These are phyloP conservation scores for Gaeumannomyces tritici DNA, from an alignment of 2,329 filamentous ascomycete genomes.

Conservation along the genomic window DNA sequence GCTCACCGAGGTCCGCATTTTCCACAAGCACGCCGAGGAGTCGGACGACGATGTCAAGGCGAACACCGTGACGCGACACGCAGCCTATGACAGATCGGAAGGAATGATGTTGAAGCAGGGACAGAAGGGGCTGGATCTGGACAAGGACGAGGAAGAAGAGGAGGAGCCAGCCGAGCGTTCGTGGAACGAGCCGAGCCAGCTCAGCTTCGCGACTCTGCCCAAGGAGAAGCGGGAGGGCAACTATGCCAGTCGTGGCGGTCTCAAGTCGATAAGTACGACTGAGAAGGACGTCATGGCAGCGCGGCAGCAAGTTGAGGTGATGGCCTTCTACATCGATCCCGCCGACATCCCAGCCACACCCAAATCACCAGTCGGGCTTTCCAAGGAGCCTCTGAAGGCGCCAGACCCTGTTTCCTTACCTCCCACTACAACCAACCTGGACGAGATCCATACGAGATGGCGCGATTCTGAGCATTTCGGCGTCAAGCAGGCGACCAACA, in stretches of 20 bases:
- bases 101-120: conserved; percentile 57
- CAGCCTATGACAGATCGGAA: conserved; percentile 62
- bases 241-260: conserved; percentile 45
- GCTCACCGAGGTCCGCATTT: conserved; percentile 57
- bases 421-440: conserved; percentile 26
- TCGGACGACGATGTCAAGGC: conserved; percentile 63
- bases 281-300: conserved; percentile 47
- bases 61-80: conserved; percentile 60
- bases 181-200: conserved; percentile 37
- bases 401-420: conserved; percentile 22
- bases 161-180: conserved; percentile 43
- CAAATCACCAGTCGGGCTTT: conserved; percentile 33
- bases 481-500: conserved; percentile 17
- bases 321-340: conserved; percentile 47
- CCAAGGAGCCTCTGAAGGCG: not conserved
- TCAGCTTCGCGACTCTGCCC: conserved; percentile 38
- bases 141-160: conserved; percentile 49
- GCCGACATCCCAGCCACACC: conserved; percentile 47
- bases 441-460: conserved; percentile 41
- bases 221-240: conserved; percentile 35
- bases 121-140: conserved; percentile 24
- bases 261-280: conserved; percentile 37
- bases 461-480: conserved; percentile 23
- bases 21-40: conserved; percentile 63
- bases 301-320: conserved; percentile 49